Evolutionary conservation across 441 rosid genomes (phyloP).

Genomic region (Aleurites moluccanus): DNA sequence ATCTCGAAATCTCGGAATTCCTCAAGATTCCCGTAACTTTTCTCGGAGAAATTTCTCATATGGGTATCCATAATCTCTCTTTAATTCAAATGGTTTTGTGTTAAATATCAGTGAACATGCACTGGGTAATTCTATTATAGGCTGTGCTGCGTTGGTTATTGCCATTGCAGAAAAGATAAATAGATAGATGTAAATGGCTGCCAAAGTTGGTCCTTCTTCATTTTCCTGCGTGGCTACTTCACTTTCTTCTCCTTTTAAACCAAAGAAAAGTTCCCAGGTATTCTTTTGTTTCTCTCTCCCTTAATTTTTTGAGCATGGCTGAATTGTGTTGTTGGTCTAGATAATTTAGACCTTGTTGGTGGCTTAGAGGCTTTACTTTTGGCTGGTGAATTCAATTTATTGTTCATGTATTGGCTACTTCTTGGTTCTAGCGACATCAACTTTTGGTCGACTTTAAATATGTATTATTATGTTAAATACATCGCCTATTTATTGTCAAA

Average conservation of each 20-base stretch:
- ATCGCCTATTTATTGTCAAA: too few species aligned
- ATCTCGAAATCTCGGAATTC: slow-evolving; percentile 24
- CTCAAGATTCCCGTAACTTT: too few species aligned
- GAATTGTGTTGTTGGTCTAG: not conserved
- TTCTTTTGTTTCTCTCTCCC: not conserved
- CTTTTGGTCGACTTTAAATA: not conserved
- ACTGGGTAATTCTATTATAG: slow-evolving; percentile 10
- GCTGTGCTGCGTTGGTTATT: not conserved
- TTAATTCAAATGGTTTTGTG: slow-evolving; percentile 28
- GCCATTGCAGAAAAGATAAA: slow-evolving; percentile 1
- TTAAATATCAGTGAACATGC: slow-evolving; percentile 25
- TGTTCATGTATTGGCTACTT: not conserved
- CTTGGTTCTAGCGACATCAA: not conserved
- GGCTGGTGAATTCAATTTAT: not conserved
- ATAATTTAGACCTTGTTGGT: not conserved
- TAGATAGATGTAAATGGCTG: slow-evolving; percentile 39
- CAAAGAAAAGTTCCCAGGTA: slow-evolving; percentile 50
- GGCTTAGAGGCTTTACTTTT: not conserved
- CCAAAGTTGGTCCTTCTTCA: slow-evolving; percentile 42
- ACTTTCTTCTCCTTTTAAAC: slow-evolving; percentile 42
- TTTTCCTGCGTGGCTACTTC: slow-evolving; percentile 46
- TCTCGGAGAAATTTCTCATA: not conserved
- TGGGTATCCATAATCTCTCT: slow-evolving; percentile 17
- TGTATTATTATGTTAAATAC: too few species aligned
- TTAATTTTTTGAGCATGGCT: not conserved